Evolutionary conservation across 2,329 filamentous ascomycete species (phyloP).

Genomic region (Cucurbitaria berberidis): DNA sequence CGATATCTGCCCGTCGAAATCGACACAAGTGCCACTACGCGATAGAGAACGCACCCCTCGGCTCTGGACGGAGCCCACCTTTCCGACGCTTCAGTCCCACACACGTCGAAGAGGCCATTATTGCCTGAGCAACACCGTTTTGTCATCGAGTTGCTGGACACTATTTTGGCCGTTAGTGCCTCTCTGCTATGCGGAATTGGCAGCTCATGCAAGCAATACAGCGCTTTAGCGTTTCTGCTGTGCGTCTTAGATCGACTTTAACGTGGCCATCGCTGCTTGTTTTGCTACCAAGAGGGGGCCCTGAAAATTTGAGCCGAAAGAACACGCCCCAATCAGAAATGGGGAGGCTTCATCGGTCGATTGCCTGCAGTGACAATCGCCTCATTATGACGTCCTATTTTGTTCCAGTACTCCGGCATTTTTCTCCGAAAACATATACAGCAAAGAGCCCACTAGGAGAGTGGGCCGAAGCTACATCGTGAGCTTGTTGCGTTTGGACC

Average conservation of each 20-base stretch:
- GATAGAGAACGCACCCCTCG: conserved; percentile 16
- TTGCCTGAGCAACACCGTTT: background rate
- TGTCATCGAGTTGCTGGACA: conserved; percentile 7
- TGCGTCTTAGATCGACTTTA: conserved; percentile 17
- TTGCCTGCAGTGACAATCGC: conserved; percentile 15
- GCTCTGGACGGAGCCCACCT: background rate
- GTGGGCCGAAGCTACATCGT: too few species aligned
- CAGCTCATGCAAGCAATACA: background rate
- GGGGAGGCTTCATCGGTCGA: conserved; percentile 18
- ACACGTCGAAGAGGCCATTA: conserved; percentile 12
- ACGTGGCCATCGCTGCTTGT: conserved; percentile 26
- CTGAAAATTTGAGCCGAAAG: conserved; percentile 5
- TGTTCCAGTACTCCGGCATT: background rate
- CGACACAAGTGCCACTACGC: too few species aligned
- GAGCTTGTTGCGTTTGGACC: background rate
- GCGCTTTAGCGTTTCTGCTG: conserved; percentile 2
- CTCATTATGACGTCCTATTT: background rate
- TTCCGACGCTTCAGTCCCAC: background rate
- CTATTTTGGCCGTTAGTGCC: background rate
- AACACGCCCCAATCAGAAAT: conserved; percentile 4
- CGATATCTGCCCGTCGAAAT: too few species aligned
- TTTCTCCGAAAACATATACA: background rate
- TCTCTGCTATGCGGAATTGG: conserved; percentile 7
- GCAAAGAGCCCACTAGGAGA: too few species aligned
- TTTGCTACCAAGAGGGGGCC: conserved; percentile 15